Base-by-base conservation (phyloP, 1,284 basidiomycete species). In the Cerioporus squamosus region DNA sequence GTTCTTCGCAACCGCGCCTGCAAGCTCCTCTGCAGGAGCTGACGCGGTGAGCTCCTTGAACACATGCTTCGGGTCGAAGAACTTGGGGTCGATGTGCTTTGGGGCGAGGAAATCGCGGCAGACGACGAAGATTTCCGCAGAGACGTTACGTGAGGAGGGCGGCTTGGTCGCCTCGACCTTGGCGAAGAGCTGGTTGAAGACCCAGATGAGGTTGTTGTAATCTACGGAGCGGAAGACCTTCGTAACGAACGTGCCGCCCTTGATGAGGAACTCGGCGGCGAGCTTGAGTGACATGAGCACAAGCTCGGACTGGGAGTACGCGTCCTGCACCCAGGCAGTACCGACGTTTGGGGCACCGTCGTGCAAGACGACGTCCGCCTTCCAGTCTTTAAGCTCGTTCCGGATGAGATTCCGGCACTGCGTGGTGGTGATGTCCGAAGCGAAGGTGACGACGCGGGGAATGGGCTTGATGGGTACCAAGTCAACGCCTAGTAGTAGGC, bases 281-380 rank as follows among this genome's bases (percentile, higher is more conserved):
- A 99, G 88, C 77, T 96, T 97, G 69, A 99, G 80, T 73, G 92
- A 93, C 85, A 94, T 96, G 59, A 99, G 84, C 56, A 98, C 97
- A 60, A 99, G 90, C 75, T 99, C 97, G 48, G 94, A 94, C 73
- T 99, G 97, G 61, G 89, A 90, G 79, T 97, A 99, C 1, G 97
- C 97, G 77, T 99, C 97, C 75, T 99, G 97, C 59, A 99, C 87
- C 97, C 97, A 99, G 14, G 97, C 97, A 24, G 95, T 94, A 82
- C 97, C 97, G 75, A 99, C 97, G 74, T 99, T 99, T 43, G 97
- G 97, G 43, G 97, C 97, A 82, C 97, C 97, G 77, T 99, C 97
- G 76, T 99, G 97, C 55, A 99, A 85, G n/a, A 99, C 96, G 55
- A 99, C 87, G 73, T 99, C 97, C n/a, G 97, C 97, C 77, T 96